Evolutionary conservation across 352 stramenopile genomes (phyloP), one percentile per base, ranked within the genome.

Genomic region (Phytophthora hybrid): DNA sequence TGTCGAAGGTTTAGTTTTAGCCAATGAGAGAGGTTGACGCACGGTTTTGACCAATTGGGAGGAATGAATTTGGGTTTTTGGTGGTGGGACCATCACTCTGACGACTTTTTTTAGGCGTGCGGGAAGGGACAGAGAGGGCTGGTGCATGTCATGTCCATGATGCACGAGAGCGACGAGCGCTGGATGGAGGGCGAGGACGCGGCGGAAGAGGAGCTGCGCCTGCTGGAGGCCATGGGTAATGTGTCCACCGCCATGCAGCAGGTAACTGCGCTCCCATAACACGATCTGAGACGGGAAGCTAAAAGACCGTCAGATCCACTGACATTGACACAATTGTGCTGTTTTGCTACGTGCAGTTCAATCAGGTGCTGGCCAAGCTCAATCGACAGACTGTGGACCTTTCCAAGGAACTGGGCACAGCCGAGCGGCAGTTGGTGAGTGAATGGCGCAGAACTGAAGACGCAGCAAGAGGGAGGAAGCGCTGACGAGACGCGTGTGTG

Each of bases 341-440:
- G n/a, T 16, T 18, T 74, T 63, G n/a, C n/a, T 14, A 23, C 19
- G 14, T 54, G 11, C 39, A 89, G 82, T 80, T 89, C 31, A 89
- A 89, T 77, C 63, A 82, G 11, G 78, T 83, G 69, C 74, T 89
- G 39, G 55, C 59, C 29, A 83, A 80, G 41, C 76, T 89, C 9
- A 89, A 85, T 61, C 71, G 69, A 53, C 82, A 86, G 57, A 83
- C 69, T 9, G 78, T 86, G 26, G 77, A 82, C 44, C 61, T 89
- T 10, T 87, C 79, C 16, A 81, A 84, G 69, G 77, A 85, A 34
- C 59, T 89, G 34, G 77, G 74, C 13, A 89, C 76, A 0, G 79
- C 82, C 3, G 82, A 89, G 66, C 65, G 82, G 21, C 79, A 89
- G 39, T 63, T 89, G 71, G 82, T 89, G 56, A 52, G 79, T 69